phyloP scores from a whole-genome alignment of 2,329 filamentous ascomycete genomes.

The Aspergillus amoenus region DNA sequence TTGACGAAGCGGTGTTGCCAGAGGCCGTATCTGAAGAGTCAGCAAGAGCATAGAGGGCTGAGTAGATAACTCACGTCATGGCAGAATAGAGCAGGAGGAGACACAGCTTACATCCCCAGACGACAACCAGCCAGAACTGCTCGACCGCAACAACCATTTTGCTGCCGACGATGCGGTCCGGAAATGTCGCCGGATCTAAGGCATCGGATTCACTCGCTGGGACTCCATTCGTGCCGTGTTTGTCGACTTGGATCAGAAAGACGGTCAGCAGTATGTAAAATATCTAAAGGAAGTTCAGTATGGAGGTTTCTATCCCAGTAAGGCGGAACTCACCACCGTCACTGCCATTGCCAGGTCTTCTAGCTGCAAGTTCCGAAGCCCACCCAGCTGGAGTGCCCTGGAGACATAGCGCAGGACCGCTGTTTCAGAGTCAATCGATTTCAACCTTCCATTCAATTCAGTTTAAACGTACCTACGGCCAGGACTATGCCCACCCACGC shows the following conservation, averaged over 20 bases:
- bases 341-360: constrained; percentile 13
- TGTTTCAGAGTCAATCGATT: background rate
- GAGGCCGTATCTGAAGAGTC: constrained; percentile 20
- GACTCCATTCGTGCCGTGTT: constrained; percentile 49
- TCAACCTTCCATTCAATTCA: background rate
- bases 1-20: constrained; percentile 43
- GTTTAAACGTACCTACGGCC: constrained; percentile 11
- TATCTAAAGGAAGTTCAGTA: background rate
- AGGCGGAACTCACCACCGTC: background rate
- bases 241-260: constrained; percentile 44
- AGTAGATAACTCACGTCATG: constrained; percentile 47
- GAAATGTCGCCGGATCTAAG: constrained; percentile 48
- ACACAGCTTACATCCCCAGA: constrained; percentile 56
- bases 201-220: constrained; percentile 35
- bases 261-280: constrained; percentile 46
- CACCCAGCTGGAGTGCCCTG: constrained; percentile 10
- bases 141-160: constrained; percentile 56
- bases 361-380: constrained; percentile 6
- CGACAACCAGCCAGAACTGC: constrained; percentile 51
- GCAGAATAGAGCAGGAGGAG: constrained; percentile 54
- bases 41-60: background rate
- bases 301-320: too few species aligned
- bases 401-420: constrained; percentile 16
- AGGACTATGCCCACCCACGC: constrained; percentile 16
- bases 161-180: constrained; percentile 50